A percentile compares a stretch with the other conserved stretches of the same genome.
phyloP scores from a whole-genome alignment of 352 stramenopile genomes.

The Globisporangium cederbergense region DNA sequence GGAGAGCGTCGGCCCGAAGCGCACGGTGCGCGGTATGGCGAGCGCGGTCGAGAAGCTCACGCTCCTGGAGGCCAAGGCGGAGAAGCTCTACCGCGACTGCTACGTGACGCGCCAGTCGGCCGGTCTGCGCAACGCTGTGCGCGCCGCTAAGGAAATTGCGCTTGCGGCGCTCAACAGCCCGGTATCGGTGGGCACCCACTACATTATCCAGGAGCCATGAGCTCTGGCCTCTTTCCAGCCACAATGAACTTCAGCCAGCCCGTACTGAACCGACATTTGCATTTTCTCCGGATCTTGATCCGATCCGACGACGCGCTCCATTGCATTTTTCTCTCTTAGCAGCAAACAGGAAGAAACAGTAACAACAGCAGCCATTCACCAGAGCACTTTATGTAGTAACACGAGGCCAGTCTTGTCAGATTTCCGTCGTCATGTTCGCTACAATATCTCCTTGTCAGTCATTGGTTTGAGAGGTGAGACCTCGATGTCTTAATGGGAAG shows the following conservation, averaged over 20 bases:
- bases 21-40: slow-evolving; percentile 70
- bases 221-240: neutral
- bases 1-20: slow-evolving; percentile 91
- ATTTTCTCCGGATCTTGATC: neutral
- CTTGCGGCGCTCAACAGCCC: slow-evolving; percentile 75
- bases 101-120: slow-evolving; percentile 69
- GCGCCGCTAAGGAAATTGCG: slow-evolving; percentile 85
- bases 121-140: slow-evolving; percentile 87
- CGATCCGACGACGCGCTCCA: neutral
- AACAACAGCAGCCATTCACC: neutral
- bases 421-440: too few species aligned
- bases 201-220: slow-evolving; percentile 55
- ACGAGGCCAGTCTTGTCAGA: too few species aligned
- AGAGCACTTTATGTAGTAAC: neutral
- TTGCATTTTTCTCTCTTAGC: neutral
- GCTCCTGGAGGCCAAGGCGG: slow-evolving; percentile 71
- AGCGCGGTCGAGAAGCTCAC: slow-evolving; percentile 78
- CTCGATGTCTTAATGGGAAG: too few species aligned
- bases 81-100: slow-evolving; percentile 72
- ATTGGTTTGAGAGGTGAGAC: too few species aligned
- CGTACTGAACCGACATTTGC: neutral
- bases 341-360: neutral
- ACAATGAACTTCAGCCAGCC: neutral
- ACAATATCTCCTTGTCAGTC: too few species aligned
- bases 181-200: slow-evolving; percentile 89